A percentile compares a stretch with the other conserved stretches of the same genome.
Conservation (phyloP, 2,329 filamentous ascomycete species). For the Fusarium drepaniforme region DNA sequence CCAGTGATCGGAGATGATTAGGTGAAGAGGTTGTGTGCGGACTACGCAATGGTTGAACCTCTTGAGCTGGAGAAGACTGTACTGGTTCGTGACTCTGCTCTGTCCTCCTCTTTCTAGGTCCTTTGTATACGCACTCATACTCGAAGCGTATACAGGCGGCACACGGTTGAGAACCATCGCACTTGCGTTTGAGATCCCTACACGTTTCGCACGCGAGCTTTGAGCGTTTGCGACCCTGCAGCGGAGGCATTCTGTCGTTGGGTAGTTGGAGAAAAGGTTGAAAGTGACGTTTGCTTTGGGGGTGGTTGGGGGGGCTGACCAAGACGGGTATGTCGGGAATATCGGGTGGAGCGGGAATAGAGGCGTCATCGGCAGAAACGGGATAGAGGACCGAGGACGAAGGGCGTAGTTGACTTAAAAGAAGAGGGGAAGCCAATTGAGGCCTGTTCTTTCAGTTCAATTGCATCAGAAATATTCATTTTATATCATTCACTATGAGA, state of each 20-base stretch:
- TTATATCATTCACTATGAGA: slow-evolving; percentile 3
- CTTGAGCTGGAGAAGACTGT: slow-evolving; percentile 10
- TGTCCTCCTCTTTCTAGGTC: slow-evolving; percentile 20
- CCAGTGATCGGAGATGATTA: slow-evolving; percentile 56
- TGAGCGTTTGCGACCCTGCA: slow-evolving; percentile 51
- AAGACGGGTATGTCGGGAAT: slow-evolving; percentile 29
- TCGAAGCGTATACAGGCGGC: slow-evolving; percentile 65
- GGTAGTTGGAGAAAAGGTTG: background rate
- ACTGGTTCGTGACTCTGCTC: slow-evolving; percentile 3
- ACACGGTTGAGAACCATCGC: slow-evolving; percentile 65
- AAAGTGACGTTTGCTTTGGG: background rate
- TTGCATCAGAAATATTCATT: background rate
- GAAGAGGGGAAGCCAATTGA: background rate
- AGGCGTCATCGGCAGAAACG: slow-evolving; percentile 3
- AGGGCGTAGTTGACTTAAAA: background rate
- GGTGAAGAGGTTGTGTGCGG: slow-evolving; percentile 30
- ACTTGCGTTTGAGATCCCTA: slow-evolving; percentile 67
- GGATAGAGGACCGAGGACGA: background rate
- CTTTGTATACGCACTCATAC: slow-evolving; percentile 62
- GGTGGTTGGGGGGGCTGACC: slow-evolving; percentile 9
- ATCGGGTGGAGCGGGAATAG: slow-evolving; percentile 12
- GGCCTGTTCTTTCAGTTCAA: background rate
- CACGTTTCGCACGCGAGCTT: slow-evolving; percentile 63
- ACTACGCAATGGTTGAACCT: background rate
- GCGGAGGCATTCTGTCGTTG: no score